These are phyloP conservation scores for Hypomyces perniciosus DNA, from an alignment of 2,329 filamentous ascomycete genomes.

Conservation along the genomic window DNA sequence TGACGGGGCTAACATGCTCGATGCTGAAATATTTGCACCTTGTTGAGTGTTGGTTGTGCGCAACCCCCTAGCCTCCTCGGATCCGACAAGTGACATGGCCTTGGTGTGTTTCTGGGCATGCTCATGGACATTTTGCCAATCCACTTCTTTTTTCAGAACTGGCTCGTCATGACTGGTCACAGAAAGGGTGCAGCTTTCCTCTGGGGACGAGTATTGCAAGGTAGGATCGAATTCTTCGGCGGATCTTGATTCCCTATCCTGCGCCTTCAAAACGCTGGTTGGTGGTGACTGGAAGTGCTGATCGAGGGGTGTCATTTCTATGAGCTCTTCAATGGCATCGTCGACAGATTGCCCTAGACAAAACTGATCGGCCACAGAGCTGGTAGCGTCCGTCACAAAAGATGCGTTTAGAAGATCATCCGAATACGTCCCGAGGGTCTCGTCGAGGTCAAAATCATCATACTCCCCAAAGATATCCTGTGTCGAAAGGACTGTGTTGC, in stretches of 20 bases:
- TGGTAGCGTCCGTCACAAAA: background rate
- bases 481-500: background rate
- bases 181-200: background rate
- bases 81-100: background rate
- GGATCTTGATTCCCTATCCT: constrained; percentile 29
- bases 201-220: constrained; percentile 30
- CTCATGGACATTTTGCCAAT: constrained; percentile 32
- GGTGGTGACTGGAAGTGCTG: constrained; percentile 15
- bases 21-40: background rate
- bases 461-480: background rate
- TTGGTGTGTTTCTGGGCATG: background rate
- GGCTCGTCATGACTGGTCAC: constrained; percentile 5
- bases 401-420: background rate
- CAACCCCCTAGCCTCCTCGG: background rate
- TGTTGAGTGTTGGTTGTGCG: background rate
- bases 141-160: constrained; percentile 32
- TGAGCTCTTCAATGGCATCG: background rate
- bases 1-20: background rate
- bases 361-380: background rate
- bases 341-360: background rate
- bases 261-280: constrained; percentile 28
- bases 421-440: background rate
- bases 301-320: background rate
- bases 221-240: constrained; percentile 30
- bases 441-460: background rate